phyloP scores from a whole-genome alignment of 208 protist genomes.

The Acanthamoeba sp. region DNA sequence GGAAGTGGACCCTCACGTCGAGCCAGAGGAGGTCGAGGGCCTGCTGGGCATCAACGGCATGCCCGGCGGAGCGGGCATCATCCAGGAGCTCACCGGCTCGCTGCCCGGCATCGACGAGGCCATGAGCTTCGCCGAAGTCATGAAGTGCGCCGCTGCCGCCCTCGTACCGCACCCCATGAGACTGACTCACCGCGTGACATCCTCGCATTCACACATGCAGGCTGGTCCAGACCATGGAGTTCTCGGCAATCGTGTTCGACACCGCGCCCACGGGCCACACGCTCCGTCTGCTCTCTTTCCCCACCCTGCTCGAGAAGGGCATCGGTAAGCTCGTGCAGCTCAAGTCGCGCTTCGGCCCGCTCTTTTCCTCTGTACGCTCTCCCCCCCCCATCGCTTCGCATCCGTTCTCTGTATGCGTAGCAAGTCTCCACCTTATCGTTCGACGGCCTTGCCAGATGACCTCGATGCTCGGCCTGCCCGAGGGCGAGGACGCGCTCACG shows the following conservation, averaged over 20 bases:
- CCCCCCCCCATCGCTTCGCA: not conserved
- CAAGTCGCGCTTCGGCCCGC: conserved; percentile 84
- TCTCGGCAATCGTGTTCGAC: conserved; percentile 98
- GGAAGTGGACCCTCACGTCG: conserved; percentile 39
- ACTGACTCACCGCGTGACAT: too few relatives aligned
- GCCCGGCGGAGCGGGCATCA: conserved; percentile 22
- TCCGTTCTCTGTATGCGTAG: too few relatives aligned
- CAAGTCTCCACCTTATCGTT: too few relatives aligned
- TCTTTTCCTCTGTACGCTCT: conserved; percentile 83
- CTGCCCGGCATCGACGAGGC: conserved; percentile 99
- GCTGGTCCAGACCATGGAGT: conserved; percentile 93
- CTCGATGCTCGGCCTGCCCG: conserved; percentile 2
- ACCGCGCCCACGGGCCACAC: conserved; percentile 99
- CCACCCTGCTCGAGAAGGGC: conserved; percentile 89
- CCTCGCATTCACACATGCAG: conserved; percentile 59
- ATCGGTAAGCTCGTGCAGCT: conserved; percentile 88
- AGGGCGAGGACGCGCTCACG: conserved; percentile 63
- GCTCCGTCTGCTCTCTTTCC: conserved; percentile 95
- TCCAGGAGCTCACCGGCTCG: conserved; percentile 82
- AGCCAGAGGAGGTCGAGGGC: conserved; percentile 91
- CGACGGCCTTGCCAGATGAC: not conserved
- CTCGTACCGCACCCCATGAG: too few relatives aligned
- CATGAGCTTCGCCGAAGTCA: conserved; percentile 97
- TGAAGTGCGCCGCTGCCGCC: conserved; percentile 87
- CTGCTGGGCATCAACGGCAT: conserved; percentile 77